phyloP scores from a whole-genome alignment of 768 basidiomycete species.

The Cyclocybe cylindracea region DNA sequence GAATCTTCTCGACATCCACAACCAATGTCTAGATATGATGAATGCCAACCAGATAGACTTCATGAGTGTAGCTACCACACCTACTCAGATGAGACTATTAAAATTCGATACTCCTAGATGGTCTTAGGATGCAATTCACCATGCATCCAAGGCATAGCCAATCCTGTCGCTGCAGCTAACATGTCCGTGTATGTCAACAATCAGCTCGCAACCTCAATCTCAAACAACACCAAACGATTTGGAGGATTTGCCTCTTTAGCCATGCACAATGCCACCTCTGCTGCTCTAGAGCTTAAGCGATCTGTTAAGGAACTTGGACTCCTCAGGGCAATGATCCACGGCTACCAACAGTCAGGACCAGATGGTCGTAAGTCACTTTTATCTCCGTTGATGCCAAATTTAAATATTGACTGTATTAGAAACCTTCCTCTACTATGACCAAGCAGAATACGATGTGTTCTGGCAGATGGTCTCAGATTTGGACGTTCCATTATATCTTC shows the following conservation, averaged over 20 bases:
- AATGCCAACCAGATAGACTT: conserved; percentile 39
- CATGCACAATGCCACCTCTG: conserved; percentile 44
- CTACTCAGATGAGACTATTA: neutral
- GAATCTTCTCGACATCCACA: conserved; percentile 39
- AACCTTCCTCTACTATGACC: conserved; percentile 36
- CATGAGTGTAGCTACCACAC: conserved; percentile 18
- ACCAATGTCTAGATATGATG: conserved; percentile 36
- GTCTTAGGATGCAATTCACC: conserved; percentile 38
- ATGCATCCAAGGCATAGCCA: conserved; percentile 39
- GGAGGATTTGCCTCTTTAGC: conserved; percentile 42
- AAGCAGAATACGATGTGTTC: conserved; percentile 36
- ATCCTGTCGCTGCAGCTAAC: conserved; percentile 31
- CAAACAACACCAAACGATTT: conserved; percentile 41
- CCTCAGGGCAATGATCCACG: conserved; percentile 38
- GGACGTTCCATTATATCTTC: conserved; percentile 40
- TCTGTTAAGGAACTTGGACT: conserved; percentile 41
- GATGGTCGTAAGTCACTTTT: conserved; percentile 30
- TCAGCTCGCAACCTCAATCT: conserved; percentile 33
- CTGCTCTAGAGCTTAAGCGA: conserved; percentile 39
- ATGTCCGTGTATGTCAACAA: conserved; percentile 38
- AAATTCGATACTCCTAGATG: conserved; percentile 25
- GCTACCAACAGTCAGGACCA: conserved; percentile 43
- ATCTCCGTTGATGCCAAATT: neutral
- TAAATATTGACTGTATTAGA: conserved; percentile 12
- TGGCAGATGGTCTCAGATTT: conserved; percentile 36